Base-by-base conservation (phyloP, 495 filamentous ascomycete species). In the Neurospora sp. region DNA sequence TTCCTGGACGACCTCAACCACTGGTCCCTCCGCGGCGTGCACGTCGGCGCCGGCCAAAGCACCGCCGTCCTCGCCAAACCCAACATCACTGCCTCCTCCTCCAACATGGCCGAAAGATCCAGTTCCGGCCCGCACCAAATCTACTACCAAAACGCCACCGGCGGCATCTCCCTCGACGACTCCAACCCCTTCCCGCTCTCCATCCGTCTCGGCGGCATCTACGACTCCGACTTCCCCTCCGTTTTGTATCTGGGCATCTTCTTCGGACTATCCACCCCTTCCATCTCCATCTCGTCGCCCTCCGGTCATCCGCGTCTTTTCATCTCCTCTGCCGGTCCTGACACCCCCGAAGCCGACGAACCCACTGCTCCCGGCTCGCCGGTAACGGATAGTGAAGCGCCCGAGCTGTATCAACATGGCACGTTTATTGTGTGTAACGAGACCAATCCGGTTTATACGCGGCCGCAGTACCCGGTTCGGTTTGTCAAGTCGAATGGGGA, bases 111-210 rank as follows among this genome's bases (percentile, higher is more conserved):
- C 46, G 46, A 22, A 48, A 22, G 46, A 48, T 48, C 46, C 46
- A 48, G 42, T 9, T 53, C 53, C 6, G 12, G 53, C 14, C 14
- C 53, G 5, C 53, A 66, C 27, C 53, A 66, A 66, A 68, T 66
- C 31, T 71, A 66, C 70, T 71, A 71, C 46, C 70, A 71, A 68
- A 71, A 71, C 35, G n/a, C 31, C 70, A 71, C 70, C 5, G 70
- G 59, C 31, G 70, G 70, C 11, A 35, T 71, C 16, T 66, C 39
- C 27, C 35, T 39, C 31, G 70, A 71, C 44, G 10, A 38, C n/a
- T 35, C 35, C 70, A 37, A n/a, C 70, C 35, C 42, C 27, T 61
- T 39, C 37, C 70, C 70, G 3, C 39, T 69, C 4, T 61, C 42
- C 16, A 71, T 66, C 10, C 31, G 35, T 16, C 70, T 59, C 0